A percentile compares a stretch with the other conserved stretches of the same genome.
Conservation (phyloP, 306 rosid species). For the Cercis canadensis region DNA sequence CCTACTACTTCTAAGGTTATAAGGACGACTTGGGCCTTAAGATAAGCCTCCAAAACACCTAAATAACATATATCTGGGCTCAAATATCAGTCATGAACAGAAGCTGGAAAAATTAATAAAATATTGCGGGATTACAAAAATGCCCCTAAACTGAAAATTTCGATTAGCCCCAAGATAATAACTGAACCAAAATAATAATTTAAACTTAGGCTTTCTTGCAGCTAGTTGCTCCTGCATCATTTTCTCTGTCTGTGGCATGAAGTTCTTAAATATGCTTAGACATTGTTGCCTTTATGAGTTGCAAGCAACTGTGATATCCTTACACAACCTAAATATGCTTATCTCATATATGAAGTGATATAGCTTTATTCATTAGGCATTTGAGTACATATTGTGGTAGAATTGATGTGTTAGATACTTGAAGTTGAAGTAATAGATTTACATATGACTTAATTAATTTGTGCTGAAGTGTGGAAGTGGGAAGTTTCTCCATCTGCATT, state of each 20-base stretch:
- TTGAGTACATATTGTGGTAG: conserved; percentile 2
- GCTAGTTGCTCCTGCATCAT: no score
- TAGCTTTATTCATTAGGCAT: conserved; percentile 6
- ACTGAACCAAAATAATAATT: no score
- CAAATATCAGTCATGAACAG: no score
- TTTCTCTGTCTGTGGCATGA: not conserved
- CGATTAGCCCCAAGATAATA: no score
- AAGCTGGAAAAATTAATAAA: no score
- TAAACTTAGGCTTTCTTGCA: no score
- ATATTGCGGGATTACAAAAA: no score
- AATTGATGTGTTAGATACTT: not conserved
- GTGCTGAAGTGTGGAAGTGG: not conserved
- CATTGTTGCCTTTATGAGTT: conserved; percentile 3
- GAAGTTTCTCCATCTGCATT: not conserved
- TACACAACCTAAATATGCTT: conserved; percentile 1
- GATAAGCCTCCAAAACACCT: no score
- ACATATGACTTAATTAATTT: not conserved
- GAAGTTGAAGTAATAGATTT: not conserved
- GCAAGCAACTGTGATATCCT: not conserved
- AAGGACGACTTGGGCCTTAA: no score
- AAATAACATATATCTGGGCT: no score
- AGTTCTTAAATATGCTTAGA: not conserved
- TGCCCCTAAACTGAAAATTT: no score
- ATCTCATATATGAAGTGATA: not conserved
- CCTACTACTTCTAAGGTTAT: no score